Evolutionary conservation across 1,284 basidiomycete species (phyloP), one percentile per base, ranked within the genome.

Genomic region (Rhodotorula sp.): DNA sequence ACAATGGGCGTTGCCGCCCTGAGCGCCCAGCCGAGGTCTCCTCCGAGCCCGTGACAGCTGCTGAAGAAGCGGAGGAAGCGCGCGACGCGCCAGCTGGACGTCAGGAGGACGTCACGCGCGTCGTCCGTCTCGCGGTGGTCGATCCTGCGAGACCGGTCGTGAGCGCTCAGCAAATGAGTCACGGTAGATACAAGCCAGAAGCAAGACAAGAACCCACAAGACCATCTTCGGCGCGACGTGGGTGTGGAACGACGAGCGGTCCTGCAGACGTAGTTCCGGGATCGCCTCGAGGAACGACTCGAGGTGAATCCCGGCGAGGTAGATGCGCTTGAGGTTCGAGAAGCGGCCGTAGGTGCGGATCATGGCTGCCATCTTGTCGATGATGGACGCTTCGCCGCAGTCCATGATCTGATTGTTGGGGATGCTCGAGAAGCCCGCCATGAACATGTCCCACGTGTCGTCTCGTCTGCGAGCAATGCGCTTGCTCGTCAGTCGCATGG

Each of bases 41-140:
- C 46, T 9, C 68, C 68, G 27, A 69, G 63, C 0, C 68, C 68
- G n/a, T 55, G 10, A 1, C 41, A 10, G 25, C 41, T 16, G 9
- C 52, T 45, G 42, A 69, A 69, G 63, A 27, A 65, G 63, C 68
- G 68, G 13, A 42, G 50, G 54, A 69, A 69, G n/a, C 34, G 42
- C 19, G 68, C 48, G 46, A 69, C 63, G 17, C 68, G 50, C 52
- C 62, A 64, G 7, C 58, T 58, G 46, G 14, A 41, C 0, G 12
- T 19, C 4, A 16, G 27, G 16, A 69, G 53, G 13, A 42, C 46
- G 7, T 50, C 53, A 53, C 53, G 58, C 21, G 61, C 52, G 19
- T 49, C 46, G 19, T 69, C 68, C 3, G 45, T 50, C 16, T 69
- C 63, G 63, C 68, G 61, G 42, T 61, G 53, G 59, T 69, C 61